Evolutionary conservation across 1,284 basidiomycete species (phyloP).

Genomic region (Boletus mariae): DNA sequence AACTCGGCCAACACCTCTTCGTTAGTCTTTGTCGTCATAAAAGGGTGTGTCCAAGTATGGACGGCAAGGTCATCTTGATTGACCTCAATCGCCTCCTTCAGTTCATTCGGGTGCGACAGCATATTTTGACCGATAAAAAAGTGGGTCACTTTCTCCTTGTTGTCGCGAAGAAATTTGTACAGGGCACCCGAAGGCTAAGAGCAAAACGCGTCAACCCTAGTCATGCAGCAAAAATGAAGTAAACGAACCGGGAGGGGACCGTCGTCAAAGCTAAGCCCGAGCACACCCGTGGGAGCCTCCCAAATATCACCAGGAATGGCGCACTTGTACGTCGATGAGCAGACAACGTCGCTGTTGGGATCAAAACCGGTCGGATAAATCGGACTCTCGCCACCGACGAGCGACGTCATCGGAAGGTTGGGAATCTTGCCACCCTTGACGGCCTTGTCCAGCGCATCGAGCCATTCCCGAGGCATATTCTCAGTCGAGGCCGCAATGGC

Average conservation of each 20-base stretch:
- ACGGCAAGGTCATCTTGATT: conserved; percentile 66
- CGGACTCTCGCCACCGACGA: conserved; percentile 42
- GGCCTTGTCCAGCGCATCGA: conserved; percentile 61
- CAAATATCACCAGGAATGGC: conserved; percentile 56
- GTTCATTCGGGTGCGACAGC: conserved; percentile 49
- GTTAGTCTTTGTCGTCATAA: conserved; percentile 77
- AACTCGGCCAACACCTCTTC: conserved; percentile 71
- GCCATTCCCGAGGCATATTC: conserved; percentile 60
- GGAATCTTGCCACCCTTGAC: conserved; percentile 72
- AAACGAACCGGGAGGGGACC: conserved; percentile 60
- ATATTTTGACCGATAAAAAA: conserved; percentile 83
- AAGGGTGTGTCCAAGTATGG: conserved; percentile 79
- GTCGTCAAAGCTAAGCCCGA: conserved; percentile 74
- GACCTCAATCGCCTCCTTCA: conserved; percentile 49
- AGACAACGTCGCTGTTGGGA: conserved; percentile 51
- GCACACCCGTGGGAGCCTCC: conserved; percentile 61
- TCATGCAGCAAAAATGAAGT: conserved; percentile 28
- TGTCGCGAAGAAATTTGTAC: conserved; percentile 55
- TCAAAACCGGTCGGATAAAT: conserved; percentile 53
- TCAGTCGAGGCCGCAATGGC: conserved; percentile 39
- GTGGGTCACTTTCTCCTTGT: conserved; percentile 68
- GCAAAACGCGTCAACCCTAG: conserved; percentile 16
- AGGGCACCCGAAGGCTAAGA: conserved; percentile 33
- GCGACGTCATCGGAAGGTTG: conserved; percentile 51
- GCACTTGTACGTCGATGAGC: conserved; percentile 69